Conservation (phyloP, 2,329 filamentous ascomycete species). For the Colletotrichum sp. region DNA sequence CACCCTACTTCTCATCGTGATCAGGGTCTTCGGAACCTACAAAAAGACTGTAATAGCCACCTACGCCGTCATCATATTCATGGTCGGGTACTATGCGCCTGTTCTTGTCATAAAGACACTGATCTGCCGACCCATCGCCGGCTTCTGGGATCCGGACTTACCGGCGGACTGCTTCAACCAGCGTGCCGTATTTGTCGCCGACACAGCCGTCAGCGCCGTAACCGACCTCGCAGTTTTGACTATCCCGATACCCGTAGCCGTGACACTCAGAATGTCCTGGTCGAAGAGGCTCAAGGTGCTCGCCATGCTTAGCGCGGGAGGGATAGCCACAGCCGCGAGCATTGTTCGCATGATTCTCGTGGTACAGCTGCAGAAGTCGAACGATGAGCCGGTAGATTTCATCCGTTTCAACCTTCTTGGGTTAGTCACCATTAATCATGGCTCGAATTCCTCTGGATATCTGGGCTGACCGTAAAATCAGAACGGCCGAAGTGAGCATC, state of each 20-base stretch:
- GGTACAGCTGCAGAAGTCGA: conserved; percentile 24
- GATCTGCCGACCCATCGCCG: conserved; percentile 42
- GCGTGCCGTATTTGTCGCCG: conserved; percentile 32
- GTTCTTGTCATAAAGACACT: conserved; percentile 41
- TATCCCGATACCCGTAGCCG: conserved; percentile 34
- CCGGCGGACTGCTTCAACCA: conserved; percentile 39
- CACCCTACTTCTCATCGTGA: conserved; percentile 46
- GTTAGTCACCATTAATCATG: neutral
- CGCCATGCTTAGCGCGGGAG: conserved; percentile 33
- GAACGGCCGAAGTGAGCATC: conserved; percentile 34
- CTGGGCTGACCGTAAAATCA: neutral
- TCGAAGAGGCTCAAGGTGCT: conserved; percentile 32
- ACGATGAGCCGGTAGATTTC: conserved; percentile 23
- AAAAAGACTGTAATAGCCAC: conserved; percentile 42
- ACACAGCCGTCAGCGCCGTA: conserved; percentile 34
- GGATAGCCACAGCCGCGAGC: conserved; percentile 34
- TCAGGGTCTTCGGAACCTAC: conserved; percentile 45
- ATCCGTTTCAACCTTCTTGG: conserved; percentile 12
- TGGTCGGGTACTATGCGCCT: conserved; percentile 37
- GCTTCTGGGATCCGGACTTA: conserved; percentile 39
- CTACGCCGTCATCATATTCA: conserved; percentile 39
- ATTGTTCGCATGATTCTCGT: conserved; percentile 31
- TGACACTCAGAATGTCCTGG: conserved; percentile 33
- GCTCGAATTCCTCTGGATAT: neutral
- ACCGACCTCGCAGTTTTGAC: conserved; percentile 35